Percentiles rank a stretch among this genome's conserved stretches.
Conservation (phyloP, 1,139 yeast genomes). For the Pneumocystis sp. region DNA sequence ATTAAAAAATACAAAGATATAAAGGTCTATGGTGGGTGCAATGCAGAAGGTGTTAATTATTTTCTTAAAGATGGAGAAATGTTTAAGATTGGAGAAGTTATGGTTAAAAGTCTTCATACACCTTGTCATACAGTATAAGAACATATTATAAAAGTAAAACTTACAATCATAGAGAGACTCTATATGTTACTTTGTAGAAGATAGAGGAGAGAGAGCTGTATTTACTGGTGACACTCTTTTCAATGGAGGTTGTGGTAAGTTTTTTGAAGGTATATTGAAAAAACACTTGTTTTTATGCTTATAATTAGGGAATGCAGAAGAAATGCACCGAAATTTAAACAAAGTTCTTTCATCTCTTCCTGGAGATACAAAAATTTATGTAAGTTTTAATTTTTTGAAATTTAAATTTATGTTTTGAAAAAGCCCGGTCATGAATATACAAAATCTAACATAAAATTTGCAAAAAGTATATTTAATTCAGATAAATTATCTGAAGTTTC, state of each 20-base stretch:
- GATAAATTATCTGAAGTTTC: slow-evolving; percentile 41
- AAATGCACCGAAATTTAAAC: slow-evolving; percentile 64
- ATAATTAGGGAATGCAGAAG: slow-evolving; percentile 33
- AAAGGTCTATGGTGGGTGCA: slow-evolving; percentile 77
- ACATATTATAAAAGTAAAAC: slow-evolving; percentile 31
- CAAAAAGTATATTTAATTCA: slow-evolving; percentile 39
- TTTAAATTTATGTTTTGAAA: not conserved
- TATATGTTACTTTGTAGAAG: slow-evolving; percentile 67
- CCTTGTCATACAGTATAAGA: slow-evolving; percentile 87
- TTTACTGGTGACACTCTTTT: slow-evolving; percentile 94
- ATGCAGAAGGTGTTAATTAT: slow-evolving; percentile 51
- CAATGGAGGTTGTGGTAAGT: slow-evolving; percentile 90
- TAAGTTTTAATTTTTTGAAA: slow-evolving; percentile 5
- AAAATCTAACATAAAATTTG: slow-evolving; percentile 60
- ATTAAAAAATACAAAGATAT: slow-evolving; percentile 33
- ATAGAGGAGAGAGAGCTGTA: slow-evolving; percentile 51
- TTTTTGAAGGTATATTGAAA: slow-evolving; percentile 49
- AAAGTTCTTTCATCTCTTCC: slow-evolving; percentile 47
- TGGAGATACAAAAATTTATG: slow-evolving; percentile 46
- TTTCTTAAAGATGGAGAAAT: slow-evolving; percentile 46
- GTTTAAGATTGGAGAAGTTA: slow-evolving; percentile 41
- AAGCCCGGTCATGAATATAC: slow-evolving; percentile 96
- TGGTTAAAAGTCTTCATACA: slow-evolving; percentile 76
- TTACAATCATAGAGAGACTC: slow-evolving; percentile 6
- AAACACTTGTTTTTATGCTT: slow-evolving; percentile 21